phyloP scores from a whole-genome alignment of 306 rosid species.

The barrel medic (Medicago truncatula) region DNA sequence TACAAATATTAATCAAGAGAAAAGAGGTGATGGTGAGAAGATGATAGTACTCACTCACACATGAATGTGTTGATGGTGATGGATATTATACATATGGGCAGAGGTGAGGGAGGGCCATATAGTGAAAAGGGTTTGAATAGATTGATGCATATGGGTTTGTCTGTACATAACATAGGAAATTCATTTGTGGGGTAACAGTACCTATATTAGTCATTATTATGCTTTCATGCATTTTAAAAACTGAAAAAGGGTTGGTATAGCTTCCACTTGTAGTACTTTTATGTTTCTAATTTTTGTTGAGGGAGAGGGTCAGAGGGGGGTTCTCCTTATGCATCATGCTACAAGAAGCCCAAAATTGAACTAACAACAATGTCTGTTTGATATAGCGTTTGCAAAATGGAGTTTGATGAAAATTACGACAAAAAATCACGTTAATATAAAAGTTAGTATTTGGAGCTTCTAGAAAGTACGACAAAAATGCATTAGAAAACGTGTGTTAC shows the following conservation, averaged over 20 bases:
- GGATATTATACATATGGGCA: neutral
- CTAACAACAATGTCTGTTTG: neutral
- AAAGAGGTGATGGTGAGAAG: constrained; percentile 24
- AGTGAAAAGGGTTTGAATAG: constrained; percentile 48
- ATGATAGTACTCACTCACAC: neutral
- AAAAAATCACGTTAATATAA: too few species aligned
- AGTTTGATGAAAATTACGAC: too few species aligned
- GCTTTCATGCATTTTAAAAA: neutral
- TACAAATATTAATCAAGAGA: neutral
- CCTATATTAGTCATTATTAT: constrained; percentile 5
- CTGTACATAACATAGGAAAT: constrained; percentile 27
- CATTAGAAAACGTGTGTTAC: too few species aligned
- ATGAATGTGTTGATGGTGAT: constrained; percentile 11
- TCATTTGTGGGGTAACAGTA: constrained; percentile 23
- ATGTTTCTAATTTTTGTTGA: neutral
- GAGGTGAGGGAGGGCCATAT: constrained; percentile 34
- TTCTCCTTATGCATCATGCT: neutral
- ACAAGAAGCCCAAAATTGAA: neutral
- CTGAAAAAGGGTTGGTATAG: neutral
- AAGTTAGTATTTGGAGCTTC: too few species aligned
- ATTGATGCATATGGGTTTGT: constrained; percentile 43
- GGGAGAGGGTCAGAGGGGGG: too few species aligned
- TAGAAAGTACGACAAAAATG: too few species aligned
- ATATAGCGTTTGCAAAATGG: too few species aligned
- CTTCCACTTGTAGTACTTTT: neutral